Conservation (phyloP, 805 yeast genomes). For the Nakazawaea siamensis region DNA sequence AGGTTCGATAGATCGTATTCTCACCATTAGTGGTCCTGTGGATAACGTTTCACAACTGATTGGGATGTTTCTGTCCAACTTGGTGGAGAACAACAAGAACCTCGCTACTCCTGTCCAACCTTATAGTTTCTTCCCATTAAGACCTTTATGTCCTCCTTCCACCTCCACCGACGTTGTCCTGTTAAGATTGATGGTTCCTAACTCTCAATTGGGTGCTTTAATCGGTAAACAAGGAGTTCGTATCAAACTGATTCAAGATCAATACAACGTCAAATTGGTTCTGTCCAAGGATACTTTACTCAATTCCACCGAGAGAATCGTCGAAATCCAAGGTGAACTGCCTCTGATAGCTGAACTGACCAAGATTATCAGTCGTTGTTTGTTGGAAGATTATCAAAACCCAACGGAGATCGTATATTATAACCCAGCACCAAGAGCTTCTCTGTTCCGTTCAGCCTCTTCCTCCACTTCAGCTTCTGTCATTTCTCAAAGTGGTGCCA, state of each 20-base stretch:
- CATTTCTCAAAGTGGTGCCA: background rate
- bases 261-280: constrained; percentile 66
- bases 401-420: constrained; percentile 59
- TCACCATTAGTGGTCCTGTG: constrained; percentile 69
- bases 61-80: constrained; percentile 59
- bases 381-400: constrained; percentile 66
- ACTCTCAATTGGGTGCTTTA: constrained; percentile 80
- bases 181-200: constrained; percentile 69
- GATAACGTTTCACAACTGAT: constrained; percentile 64
- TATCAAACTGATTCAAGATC: constrained; percentile 71
- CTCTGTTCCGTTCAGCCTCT: constrained; percentile 1
- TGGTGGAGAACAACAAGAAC: constrained; percentile 24
- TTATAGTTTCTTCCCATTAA: constrained; percentile 51
- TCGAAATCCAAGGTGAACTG: constrained; percentile 79
- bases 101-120: constrained; percentile 25
- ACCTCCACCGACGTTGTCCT: constrained; percentile 40
- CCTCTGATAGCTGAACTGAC: constrained; percentile 50
- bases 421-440: constrained; percentile 32
- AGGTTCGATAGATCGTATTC: constrained; percentile 76
- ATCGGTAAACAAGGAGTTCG: constrained; percentile 79
- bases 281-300: constrained; percentile 81
- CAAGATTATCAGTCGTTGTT: constrained; percentile 55
- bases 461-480: background rate
- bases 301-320: constrained; percentile 76
- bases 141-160: constrained; percentile 45